Percentiles rank a stretch among this genome's conserved stretches.
Evolutionary conservation across 1,284 basidiomycete species (phyloP).

Genomic region (Malassezia japonica): DNA sequence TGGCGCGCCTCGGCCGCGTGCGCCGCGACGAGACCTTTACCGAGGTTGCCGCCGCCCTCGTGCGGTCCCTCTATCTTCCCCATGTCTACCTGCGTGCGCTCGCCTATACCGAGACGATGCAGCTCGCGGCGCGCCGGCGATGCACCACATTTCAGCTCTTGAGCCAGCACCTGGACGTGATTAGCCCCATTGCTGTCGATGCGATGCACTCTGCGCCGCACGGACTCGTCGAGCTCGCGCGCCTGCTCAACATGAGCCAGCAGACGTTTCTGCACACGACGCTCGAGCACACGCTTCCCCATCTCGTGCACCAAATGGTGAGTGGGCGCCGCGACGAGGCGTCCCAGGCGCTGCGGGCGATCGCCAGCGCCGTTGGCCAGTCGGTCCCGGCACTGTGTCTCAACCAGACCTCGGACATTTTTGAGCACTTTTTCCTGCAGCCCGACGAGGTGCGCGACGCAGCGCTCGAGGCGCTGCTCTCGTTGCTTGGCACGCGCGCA

Average conservation of each 20-base stretch:
- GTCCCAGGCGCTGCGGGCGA: slow-evolving; percentile 23
- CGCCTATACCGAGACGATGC: slow-evolving; percentile 31
- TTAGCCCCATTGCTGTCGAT: slow-evolving; percentile 31
- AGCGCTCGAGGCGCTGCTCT: slow-evolving; percentile 21
- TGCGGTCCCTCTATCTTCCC: slow-evolving; percentile 3
- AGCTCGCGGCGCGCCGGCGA: slow-evolving; percentile 24
- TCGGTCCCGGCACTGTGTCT: slow-evolving; percentile 34
- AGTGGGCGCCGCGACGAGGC: slow-evolving; percentile 20
- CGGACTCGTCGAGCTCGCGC: slow-evolving; percentile 31
- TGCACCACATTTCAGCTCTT: slow-evolving; percentile 43
- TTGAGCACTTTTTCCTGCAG: slow-evolving; percentile 34
- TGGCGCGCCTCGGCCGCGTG: slow-evolving; percentile 12
- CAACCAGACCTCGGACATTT: slow-evolving; percentile 33
- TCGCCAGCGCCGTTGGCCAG: slow-evolving; percentile 30
- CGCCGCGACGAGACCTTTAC: slow-evolving; percentile 4
- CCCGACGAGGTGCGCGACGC: slow-evolving; percentile 20
- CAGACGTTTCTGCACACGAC: slow-evolving; percentile 40
- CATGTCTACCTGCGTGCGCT: slow-evolving; percentile 21
- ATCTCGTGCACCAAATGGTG: slow-evolving; percentile 30
- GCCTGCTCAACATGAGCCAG: slow-evolving; percentile 34
- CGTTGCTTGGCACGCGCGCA: slow-evolving; percentile 25
- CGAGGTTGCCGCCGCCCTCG: slow-evolving; percentile 3
- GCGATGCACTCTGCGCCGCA: slow-evolving; percentile 31
- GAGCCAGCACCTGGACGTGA: slow-evolving; percentile 27
- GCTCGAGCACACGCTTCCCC: slow-evolving; percentile 36